Conservation (phyloP, 108 stramenopile species). For the Skeletonema tropicum region DNA sequence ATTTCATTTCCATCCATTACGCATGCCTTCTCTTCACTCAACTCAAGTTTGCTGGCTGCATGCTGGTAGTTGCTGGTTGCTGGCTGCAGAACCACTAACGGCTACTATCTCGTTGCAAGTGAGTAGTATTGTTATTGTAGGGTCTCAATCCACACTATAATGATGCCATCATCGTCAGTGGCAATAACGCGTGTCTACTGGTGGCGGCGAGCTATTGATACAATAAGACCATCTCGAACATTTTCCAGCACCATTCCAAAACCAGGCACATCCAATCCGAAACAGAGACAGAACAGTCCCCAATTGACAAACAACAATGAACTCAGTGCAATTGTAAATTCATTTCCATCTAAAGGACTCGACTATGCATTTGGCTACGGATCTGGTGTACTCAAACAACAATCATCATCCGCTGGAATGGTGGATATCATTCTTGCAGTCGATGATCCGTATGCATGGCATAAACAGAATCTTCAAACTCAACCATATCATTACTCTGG, state of each 20-base stretch:
- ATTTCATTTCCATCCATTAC: too few relatives aligned
- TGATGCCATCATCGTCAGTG: neutral
- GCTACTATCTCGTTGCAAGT: too few relatives aligned
- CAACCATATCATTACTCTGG: conserved; percentile 74
- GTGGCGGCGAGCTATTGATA: neutral
- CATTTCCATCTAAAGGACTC: conserved; percentile 63
- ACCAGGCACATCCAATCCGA: neutral
- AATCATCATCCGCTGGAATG: conserved; percentile 51
- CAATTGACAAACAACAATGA: conserved; percentile 39
- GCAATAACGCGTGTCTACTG: neutral
- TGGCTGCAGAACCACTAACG: too few relatives aligned
- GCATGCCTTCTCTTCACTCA: too few relatives aligned
- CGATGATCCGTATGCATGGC: conserved; percentile 60
- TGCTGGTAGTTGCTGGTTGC: too few relatives aligned
- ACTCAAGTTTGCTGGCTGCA: too few relatives aligned
- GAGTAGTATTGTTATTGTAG: too few relatives aligned
- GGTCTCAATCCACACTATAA: neutral
- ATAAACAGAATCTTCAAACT: conserved; percentile 56
- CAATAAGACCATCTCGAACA: neutral
- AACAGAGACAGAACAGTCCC: neutral
- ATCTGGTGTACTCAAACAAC: conserved; percentile 82
- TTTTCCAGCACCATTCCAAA: neutral
- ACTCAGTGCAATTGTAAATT: conserved; percentile 40
- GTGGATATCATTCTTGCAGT: conserved; percentile 80
- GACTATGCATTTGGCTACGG: conserved; percentile 86